Evolutionary conservation across 2,329 filamentous ascomycete genomes (phyloP).

Genomic region (Pseudogymnoascus sp.): DNA sequence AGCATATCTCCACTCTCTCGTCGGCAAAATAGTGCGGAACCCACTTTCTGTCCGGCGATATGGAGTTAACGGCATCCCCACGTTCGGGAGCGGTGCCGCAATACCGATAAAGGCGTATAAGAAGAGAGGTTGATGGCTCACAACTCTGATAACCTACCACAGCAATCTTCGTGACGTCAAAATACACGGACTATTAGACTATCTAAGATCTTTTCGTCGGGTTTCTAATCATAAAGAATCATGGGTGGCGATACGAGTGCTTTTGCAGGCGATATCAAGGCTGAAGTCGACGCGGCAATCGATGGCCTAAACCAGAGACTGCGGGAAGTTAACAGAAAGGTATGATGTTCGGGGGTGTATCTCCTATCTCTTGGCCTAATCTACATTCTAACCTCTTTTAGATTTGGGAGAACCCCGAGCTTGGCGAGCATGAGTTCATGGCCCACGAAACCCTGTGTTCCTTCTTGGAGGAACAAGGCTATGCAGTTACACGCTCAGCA

Average conservation of each 20-base stretch:
- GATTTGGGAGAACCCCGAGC: conserved; percentile 44
- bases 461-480: conserved; percentile 37
- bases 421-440: conserved; percentile 39
- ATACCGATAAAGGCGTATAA: neutral
- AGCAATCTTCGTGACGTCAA: neutral
- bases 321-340: neutral
- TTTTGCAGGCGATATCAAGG: neutral
- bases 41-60: neutral
- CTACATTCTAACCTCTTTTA: conserved; percentile 14
- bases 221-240: neutral
- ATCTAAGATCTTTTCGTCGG: neutral
- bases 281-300: neutral
- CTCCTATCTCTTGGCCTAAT: neutral
- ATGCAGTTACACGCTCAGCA: conserved; percentile 43
- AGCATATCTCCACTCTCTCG: neutral
- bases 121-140: neutral
- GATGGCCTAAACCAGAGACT: neutral
- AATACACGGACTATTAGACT: neutral
- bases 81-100: neutral
- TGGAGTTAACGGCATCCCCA: neutral
- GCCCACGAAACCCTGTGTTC: conserved; percentile 42
- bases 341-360: neutral
- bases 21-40: conserved; percentile 1
- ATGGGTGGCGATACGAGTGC: neutral
- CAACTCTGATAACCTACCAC: neutral